Conservation (phyloP, 768 basidiomycete genomes). For the Boletus patriciae region DNA sequence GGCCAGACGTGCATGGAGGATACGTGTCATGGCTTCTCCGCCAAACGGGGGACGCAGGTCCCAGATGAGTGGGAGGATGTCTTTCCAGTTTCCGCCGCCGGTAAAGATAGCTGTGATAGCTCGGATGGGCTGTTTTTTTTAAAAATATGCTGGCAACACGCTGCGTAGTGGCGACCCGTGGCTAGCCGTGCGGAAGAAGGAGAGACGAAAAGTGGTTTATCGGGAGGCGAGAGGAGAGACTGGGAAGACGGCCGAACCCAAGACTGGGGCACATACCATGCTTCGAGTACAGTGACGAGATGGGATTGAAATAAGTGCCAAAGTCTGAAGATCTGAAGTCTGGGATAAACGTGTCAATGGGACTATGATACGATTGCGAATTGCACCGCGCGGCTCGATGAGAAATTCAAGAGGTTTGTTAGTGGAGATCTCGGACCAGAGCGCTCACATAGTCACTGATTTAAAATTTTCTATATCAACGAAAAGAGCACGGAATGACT, state of each 20-base stretch:
- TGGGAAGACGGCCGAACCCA: background rate
- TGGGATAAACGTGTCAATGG: no score
- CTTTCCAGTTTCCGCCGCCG: conserved; percentile 42
- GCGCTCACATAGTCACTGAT: no score
- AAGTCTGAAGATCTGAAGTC: background rate
- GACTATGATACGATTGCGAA: no score
- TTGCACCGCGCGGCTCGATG: background rate
- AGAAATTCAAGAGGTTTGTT: background rate
- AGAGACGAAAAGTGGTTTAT: background rate
- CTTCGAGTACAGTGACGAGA: no score
- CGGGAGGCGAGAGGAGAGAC: background rate
- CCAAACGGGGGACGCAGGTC: conserved; percentile 48
- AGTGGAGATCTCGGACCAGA: background rate
- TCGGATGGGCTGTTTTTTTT: background rate
- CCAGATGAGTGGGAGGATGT: conserved; percentile 48
- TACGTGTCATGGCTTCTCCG: conserved; percentile 29
- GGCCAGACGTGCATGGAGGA: conserved; percentile 36
- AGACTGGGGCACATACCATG: no score
- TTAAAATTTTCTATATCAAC: no score
- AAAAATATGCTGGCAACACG: no score
- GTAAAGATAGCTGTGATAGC: conserved; percentile 27
- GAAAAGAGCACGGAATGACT: no score
- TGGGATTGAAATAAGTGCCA: background rate
- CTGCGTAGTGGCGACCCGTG: background rate
- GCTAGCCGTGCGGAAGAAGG: background rate